Base-by-base conservation (phyloP, 805 yeast genomes). In the Teunomyces barrocoloradensis region DNA sequence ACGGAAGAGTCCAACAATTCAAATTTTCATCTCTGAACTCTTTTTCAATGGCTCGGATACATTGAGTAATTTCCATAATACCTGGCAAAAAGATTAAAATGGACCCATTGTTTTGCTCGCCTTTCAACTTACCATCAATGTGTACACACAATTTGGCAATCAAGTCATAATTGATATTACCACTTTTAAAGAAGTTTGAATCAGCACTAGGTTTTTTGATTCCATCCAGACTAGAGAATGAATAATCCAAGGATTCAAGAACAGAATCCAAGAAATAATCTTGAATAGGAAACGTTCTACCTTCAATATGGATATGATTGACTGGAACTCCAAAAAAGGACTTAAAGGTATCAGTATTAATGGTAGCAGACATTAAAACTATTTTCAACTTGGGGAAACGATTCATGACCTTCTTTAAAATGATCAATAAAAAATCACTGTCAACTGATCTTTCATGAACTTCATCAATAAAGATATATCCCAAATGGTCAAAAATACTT, bases 391-490 rank as follows among this genome's bases (percentile, higher is more conserved):
- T 75, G 0, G 79, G 78, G 45, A 68, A 75, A 42, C 72, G 74
- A 9, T 66, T 59, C 53, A 84, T 57, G 4, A 89, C 68, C 33
- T 76, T 77, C 57, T 88, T 90, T 51, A 92, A 69, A 42, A 92
- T 77, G 44, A 90, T 88, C 44, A 92, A 71, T 33, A 92, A 71
- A 47, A 91, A 82, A 64, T 92, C 98, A 50, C 91, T 82, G 57
- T 92, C 98, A 47, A 91, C 80, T 0, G 97, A 89, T 54, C 98
- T 71, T 66, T 92, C 98, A 63, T 92, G 98, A n/a, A 92, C 98
- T 67, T 92, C 98, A 73, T 92, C 98, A 34, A 91, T 81, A 35
- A 91, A 82, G 33, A 91, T 79, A 58, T 85, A 87, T 28, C 84
- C 81, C 13, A 91, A 66, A 45, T 78, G 68, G 11, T 75, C 71